Evolutionary conservation across 2,329 filamentous ascomycete species (phyloP), one percentile per base, ranked within the genome.

Genomic region (Sporothrix curviconia): DNA sequence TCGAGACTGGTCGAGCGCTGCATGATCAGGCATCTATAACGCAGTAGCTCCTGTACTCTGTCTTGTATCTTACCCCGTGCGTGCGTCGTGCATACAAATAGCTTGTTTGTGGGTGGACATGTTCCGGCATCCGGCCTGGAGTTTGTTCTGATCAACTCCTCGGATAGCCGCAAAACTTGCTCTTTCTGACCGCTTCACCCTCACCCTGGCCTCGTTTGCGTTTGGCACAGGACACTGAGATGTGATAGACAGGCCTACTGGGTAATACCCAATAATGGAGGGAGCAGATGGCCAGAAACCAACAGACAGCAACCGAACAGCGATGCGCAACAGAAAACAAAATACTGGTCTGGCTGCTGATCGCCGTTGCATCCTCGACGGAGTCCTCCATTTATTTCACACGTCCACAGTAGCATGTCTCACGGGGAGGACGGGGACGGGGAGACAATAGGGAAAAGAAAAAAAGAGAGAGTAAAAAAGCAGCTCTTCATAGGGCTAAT

Each of bases 361-460:
- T 50, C 47, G 32, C 47, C 47, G 47, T 50, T 50, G 32, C 19
- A 19, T 24, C 30, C 46, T n/a, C n/a, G n/a, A n/a, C n/a, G n/a
- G n/a, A n/a, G n/a, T n/a, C n/a, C n/a, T n/a, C n/a, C n/a, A n/a
- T n/a, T n/a, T n/a, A n/a, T n/a, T n/a, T n/a, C n/a, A n/a, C n/a
- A n/a, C n/a, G n/a, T n/a, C n/a, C n/a, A n/a, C n/a, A n/a, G n/a
- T n/a, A n/a, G 15, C 28, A 17, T 49, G 46, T 50, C 47, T 50
- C 32, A n/a, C 32, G 47, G 47, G 19, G 14, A 50, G 19, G 47
- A 50, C 19, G 47, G 25, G 47, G 19, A 37, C 36, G 46, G 32
- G 32, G 17, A 42, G 17, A 11, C n/a, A n/a, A n/a, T n/a, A 5
- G 19, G 32, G 3, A 19, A 22, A 9, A 17, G 24, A 5, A 30